These are phyloP conservation scores for Aspergillus coremiiformis DNA, from an alignment of 495 filamentous ascomycete species.

Conservation along the genomic window DNA sequence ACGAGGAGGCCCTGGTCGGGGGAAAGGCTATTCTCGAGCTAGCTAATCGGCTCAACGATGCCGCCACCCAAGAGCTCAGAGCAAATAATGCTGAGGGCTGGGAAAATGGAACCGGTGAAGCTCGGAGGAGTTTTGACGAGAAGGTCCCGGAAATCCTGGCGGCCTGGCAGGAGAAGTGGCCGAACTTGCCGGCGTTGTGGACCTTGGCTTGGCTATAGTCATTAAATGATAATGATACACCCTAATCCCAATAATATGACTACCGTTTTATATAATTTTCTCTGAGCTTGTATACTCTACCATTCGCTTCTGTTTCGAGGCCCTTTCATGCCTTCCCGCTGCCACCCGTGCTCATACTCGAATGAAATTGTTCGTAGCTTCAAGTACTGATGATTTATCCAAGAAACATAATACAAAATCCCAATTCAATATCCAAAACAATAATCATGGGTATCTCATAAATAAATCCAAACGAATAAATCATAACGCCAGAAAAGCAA, in stretches of 20 bases:
- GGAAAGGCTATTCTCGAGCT: slow-evolving; percentile 90
- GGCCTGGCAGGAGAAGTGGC: slow-evolving; percentile 96
- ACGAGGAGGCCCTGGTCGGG: slow-evolving; percentile 88
- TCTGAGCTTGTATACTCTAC: no score
- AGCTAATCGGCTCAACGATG: slow-evolving; percentile 77
- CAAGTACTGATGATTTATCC: no score
- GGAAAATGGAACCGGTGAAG: slow-evolving; percentile 58
- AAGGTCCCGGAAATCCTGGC: slow-evolving; percentile 86
- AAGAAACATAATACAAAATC: no score
- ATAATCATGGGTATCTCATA: neutral
- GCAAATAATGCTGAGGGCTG: slow-evolving; percentile 53
- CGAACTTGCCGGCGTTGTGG: slow-evolving; percentile 84
- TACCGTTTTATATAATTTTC: no score
- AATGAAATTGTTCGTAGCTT: no score
- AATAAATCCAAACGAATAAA: neutral
- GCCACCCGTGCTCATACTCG: no score
- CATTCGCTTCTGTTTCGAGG: no score
- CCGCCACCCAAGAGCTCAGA: slow-evolving; percentile 70
- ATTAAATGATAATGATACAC: no score
- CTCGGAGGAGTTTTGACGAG: slow-evolving; percentile 78
- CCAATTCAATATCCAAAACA: neutral
- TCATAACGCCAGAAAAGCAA: neutral
- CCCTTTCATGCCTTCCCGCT: no score
- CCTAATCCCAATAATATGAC: no score
- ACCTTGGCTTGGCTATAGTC: slow-evolving; percentile 86